Base-by-base conservation (phyloP, 352 stramenopile genomes). In the Blastocystis sp. region DNA sequence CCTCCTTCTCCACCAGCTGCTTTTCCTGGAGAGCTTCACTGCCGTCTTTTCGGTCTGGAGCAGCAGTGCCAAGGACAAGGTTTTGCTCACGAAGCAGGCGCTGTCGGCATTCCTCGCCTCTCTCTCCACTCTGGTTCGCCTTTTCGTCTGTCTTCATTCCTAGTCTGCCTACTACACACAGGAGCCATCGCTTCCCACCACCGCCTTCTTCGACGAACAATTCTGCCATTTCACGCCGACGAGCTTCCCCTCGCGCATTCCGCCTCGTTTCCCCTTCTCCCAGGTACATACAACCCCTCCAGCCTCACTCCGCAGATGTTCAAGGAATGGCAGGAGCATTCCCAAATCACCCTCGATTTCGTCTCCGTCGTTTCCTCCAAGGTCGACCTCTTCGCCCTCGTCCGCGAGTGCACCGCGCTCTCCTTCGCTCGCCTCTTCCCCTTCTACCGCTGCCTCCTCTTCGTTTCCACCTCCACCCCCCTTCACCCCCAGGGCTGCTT, bases 401-500 rank as follows among this genome's bases (percentile, higher is more conserved):
- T 84, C 7, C 52, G 74, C 4, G 52, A 68, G 21, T 28, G 68
- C 1, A 42, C 60, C 34, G 34, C 19, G 9, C 61, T 84, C 21
- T 68, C 74, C 28, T 40, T 84, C 0, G n/a, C 34, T 0, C 21
- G 28, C 2, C 28, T 84, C 21, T 60, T 48, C 17, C 74, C 74
- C 42, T 84, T 57, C n/a, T 45, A 69, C 21, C 54, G 60, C 54
- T 24, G n/a, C 19, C 10, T 84, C 21, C 7, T 84, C 42, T 70
- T 68, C 61, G 34, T 68, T 14, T 19, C 14, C 21, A 28, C 69
- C 52, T 0, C 19, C 9, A 2, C 11, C n/a, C 11, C 17, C 28
- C 43, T 60, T 84, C 34, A 34, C 40, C 3, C 3, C 24, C 24
- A 60, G 40, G 60, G 21, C 0, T 77, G 66, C 66, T 77, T 59